phyloP scores from a whole-genome alignment of 331 rosid species.

The Malus hybrid region DNA sequence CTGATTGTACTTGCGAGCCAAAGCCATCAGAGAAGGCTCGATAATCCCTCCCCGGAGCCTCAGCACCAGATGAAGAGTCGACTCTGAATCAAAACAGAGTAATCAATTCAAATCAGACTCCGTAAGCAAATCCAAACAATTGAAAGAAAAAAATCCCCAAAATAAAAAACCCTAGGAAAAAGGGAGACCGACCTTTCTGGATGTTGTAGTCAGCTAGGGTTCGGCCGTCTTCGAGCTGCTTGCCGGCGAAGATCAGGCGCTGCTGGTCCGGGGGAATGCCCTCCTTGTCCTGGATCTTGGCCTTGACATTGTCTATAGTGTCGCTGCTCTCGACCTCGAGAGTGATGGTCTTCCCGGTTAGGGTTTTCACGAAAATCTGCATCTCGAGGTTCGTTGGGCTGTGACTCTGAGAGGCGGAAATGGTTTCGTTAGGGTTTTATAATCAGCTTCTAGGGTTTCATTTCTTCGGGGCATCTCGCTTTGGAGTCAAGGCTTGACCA shows the following conservation, averaged over 20 bases:
- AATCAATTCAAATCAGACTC: neutral
- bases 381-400: neutral
- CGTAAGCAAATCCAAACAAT: neutral
- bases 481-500: neutral
- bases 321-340: slow-evolving; percentile 83
- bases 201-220: slow-evolving; percentile 63
- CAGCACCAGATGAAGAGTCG: slow-evolving; percentile 63
- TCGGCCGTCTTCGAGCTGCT: slow-evolving; percentile 72
- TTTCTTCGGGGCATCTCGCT: neutral
- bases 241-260: slow-evolving; percentile 64
- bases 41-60: slow-evolving; percentile 80
- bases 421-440: slow-evolving; percentile 9
- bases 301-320: slow-evolving; percentile 73
- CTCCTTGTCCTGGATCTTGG: slow-evolving; percentile 78
- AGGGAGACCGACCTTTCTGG: slow-evolving; percentile 41
- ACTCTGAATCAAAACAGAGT: slow-evolving; percentile 27
- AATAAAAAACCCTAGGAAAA: neutral
- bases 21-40: slow-evolving; percentile 70
- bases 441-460: slow-evolving; percentile 25
- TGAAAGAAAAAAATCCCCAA: neutral
- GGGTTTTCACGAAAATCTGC: slow-evolving; percentile 84
- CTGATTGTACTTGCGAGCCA: slow-evolving; percentile 73
- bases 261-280: slow-evolving; percentile 83
- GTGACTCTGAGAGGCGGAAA: neutral
- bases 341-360: slow-evolving; percentile 75